Conservation (phyloP, 768 basidiomycete genomes). For the Chlorophyllum brunneum region DNA sequence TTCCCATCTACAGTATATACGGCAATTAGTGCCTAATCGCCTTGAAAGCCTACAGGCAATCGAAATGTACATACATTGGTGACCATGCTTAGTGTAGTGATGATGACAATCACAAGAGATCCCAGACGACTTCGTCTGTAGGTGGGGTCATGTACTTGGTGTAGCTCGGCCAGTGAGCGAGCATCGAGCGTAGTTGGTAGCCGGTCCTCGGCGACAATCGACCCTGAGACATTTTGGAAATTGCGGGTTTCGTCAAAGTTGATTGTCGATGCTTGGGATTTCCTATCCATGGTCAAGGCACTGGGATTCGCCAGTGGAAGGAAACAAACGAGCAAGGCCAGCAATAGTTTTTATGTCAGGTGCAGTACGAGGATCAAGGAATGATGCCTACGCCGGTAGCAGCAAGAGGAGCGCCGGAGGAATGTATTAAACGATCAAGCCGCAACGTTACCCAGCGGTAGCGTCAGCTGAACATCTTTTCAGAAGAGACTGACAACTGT, state of each 20-base stretch:
- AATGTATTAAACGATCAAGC: too few species aligned
- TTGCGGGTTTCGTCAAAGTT: background rate
- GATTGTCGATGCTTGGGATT: background rate
- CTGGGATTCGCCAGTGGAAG: too few species aligned
- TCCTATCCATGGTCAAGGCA: background rate
- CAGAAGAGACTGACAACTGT: too few species aligned
- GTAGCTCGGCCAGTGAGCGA: too few species aligned
- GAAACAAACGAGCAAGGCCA: too few species aligned
- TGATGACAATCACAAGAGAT: background rate
- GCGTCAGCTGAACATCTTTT: too few species aligned
- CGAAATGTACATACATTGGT: conserved; percentile 24
- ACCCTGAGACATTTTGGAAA: background rate
- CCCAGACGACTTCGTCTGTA: background rate
- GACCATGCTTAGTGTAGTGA: conserved; percentile 20
- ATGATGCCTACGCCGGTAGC: too few species aligned
- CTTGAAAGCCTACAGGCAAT: background rate
- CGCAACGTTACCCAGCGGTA: too few species aligned
- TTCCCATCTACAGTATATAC: conserved; percentile 35
- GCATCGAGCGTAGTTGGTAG: too few species aligned
- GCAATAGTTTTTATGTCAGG: too few species aligned
- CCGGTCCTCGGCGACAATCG: background rate
- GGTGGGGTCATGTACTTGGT: background rate
- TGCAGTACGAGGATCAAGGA: too few species aligned
- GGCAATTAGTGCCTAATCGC: background rate
- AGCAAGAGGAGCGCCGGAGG: too few species aligned